Conservation (phyloP, 23 red algal species). For the Gracilariopsis chorda region DNA sequence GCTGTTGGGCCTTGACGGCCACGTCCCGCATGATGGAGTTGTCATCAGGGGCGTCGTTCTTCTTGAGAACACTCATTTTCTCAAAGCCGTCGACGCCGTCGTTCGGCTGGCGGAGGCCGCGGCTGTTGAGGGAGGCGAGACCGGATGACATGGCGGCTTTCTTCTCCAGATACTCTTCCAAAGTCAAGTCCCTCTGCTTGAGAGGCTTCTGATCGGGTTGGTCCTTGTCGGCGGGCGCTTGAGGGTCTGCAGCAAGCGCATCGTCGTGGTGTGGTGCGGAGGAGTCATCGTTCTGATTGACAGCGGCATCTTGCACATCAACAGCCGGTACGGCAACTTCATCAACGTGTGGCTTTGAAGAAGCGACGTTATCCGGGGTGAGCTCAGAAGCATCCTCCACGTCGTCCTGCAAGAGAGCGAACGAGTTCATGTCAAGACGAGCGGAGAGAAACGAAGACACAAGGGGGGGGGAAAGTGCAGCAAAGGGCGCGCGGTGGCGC, state of each 20-base stretch:
- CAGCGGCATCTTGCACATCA: slow-evolving; percentile 3
- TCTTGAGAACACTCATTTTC: slow-evolving; percentile 55
- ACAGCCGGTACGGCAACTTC: not conserved
- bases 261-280: too few species aligned
- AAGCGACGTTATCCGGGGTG: not conserved
- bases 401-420: slow-evolving; percentile 62
- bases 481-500: not conserved
- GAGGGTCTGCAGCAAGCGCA: not conserved
- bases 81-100: slow-evolving; percentile 44
- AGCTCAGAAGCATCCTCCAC: slow-evolving; percentile 42
- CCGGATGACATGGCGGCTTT: slow-evolving; percentile 39
- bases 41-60: slow-evolving; percentile 2
- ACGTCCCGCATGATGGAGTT: slow-evolving; percentile 20
- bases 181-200: slow-evolving; percentile 45
- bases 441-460: not conserved
- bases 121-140: slow-evolving; percentile 30
- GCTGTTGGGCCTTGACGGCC: slow-evolving; percentile 45
- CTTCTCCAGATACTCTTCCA: slow-evolving; percentile 63
- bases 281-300: not conserved
- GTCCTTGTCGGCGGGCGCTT: not conserved
- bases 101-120: slow-evolving; percentile 10
- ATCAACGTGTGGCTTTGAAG: not conserved
- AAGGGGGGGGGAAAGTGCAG: not conserved
- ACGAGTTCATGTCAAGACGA: slow-evolving; percentile 49
- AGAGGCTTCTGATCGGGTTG: not conserved